These are phyloP conservation scores for Saccharomycopsis babjevae DNA, from an alignment of 805 yeast species.

Conservation along the genomic window DNA sequence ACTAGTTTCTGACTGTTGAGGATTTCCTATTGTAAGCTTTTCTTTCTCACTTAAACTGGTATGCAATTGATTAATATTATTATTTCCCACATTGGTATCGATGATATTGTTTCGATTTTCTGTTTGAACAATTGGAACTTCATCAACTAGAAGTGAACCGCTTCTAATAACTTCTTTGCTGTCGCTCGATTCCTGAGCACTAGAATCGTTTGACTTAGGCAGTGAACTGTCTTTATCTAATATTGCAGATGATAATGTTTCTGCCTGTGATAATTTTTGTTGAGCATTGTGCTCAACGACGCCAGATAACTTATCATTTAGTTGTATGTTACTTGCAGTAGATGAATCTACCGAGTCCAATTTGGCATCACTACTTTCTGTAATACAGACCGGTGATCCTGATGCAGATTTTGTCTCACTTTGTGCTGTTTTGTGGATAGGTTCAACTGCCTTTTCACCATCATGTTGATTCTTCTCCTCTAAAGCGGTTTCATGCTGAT, in stretches of 20 bases:
- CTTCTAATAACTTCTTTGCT: neutral
- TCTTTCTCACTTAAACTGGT: neutral
- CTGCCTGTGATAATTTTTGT: neutral
- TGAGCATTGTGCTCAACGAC: neutral
- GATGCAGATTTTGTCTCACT: too few species aligned
- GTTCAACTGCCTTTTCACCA: too few species aligned
- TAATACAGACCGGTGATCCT: neutral
- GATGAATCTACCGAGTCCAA: neutral
- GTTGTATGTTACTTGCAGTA: neutral
- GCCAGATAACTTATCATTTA: neutral
- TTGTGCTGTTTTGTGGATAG: too few species aligned
- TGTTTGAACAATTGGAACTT: neutral
- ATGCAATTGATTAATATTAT: neutral
- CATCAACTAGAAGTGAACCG: neutral
- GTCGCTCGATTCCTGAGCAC: neutral
- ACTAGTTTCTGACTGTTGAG: neutral
- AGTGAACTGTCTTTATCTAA: neutral
- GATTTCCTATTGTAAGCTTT: neutral
- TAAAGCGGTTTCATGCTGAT: neutral
- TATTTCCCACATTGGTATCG: neutral
- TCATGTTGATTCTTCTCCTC: too few species aligned
- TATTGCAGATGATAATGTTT: too few species aligned
- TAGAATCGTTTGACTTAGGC: neutral
- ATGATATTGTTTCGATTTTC: neutral
- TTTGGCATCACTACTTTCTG: neutral